Base-by-base conservation (phyloP, 495 filamentous ascomycete species). In the Stereocaulon alpinum region DNA sequence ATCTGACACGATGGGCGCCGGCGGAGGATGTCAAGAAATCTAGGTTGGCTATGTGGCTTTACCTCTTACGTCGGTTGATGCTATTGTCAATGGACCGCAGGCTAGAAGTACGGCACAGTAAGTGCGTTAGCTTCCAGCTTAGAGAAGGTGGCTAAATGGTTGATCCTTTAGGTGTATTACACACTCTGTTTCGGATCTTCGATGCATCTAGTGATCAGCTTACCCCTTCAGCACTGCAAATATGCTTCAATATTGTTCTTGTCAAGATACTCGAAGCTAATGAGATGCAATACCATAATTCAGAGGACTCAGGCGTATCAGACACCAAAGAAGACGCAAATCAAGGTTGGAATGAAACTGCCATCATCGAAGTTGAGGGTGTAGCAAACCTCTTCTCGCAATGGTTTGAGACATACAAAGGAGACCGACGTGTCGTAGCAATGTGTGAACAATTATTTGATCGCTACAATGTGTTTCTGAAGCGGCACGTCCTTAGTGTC, bases 181-280 rank as follows among this genome's bases (percentile, higher is more conserved):
- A 95, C 68, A 96, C 91, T 0, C 73, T 96, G 17, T 80, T 96
- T 56, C 80, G 91, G 41, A 96, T 97, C 54, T 90, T 97, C 62
- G 88, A 94, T 71, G 90, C 88, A 4, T 90, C 91, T 60, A 91
- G 87, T 30, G 88, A 92, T 64, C 83, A 85, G 52, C 77, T 97
- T 14, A 83, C 80, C 12, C 80, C 87, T 0, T 79, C 85, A 64
- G 85, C 90, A 12, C 96, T 91, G 92, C 83, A 82, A 40, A 75
- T 91, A 50, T 95, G 89, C 68, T 79, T 95, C 51, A 84, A 86
- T 57, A 80, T 82, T 11, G 85, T 95, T 9, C 76, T 95, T 10
- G 89, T 92, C 66, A 80, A 79, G 43, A 83, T 95, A 75, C 74
- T 94, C 48, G 74, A 80, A 53, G 72, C 68, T 66, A 68, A 76